Evolutionary conservation across 2,329 filamentous ascomycete genomes (phyloP).

Genomic region (Aspergillus aculeatinus): DNA sequence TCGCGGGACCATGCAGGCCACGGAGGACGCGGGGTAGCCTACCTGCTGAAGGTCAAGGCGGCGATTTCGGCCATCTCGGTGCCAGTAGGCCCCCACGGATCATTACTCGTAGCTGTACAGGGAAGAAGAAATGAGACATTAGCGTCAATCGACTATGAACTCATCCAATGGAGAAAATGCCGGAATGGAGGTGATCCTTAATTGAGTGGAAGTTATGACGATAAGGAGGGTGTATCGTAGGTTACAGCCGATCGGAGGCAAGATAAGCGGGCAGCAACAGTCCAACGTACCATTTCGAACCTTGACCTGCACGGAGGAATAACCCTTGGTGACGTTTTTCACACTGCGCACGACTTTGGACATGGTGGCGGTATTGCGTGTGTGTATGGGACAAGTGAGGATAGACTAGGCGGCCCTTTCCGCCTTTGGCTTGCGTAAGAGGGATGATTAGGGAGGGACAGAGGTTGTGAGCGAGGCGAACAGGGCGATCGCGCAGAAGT

Average conservation of each 20-base stretch:
- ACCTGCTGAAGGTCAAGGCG: slow-evolving; percentile 97
- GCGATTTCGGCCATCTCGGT: slow-evolving; percentile 99
- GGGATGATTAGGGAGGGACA: neutral
- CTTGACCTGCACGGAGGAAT: slow-evolving; percentile 94
- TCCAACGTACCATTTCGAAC: slow-evolving; percentile 81
- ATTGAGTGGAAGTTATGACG: neutral
- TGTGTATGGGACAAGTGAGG: neutral
- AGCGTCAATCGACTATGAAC: slow-evolving; percentile 8
- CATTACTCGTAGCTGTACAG: slow-evolving; percentile 88
- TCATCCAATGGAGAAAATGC: neutral
- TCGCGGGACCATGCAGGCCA: neutral
- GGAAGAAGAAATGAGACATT: neutral
- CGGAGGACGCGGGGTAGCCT: slow-evolving; percentile 41
- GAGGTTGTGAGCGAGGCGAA: slow-evolving; percentile 1
- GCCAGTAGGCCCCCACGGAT: slow-evolving; percentile 96
- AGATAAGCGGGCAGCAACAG: neutral
- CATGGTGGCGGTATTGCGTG: slow-evolving; percentile 55
- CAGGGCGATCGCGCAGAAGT: neutral
- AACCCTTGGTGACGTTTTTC: slow-evolving; percentile 99
- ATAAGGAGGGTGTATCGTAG: neutral
- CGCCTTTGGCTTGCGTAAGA: neutral
- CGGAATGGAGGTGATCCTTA: neutral
- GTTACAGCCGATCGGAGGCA: neutral
- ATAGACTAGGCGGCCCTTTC: neutral
- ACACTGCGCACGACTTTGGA: slow-evolving; percentile 96